Base-by-base conservation (phyloP, 192 early-diverging fungal species). In the Radiomyces spectabilis region DNA sequence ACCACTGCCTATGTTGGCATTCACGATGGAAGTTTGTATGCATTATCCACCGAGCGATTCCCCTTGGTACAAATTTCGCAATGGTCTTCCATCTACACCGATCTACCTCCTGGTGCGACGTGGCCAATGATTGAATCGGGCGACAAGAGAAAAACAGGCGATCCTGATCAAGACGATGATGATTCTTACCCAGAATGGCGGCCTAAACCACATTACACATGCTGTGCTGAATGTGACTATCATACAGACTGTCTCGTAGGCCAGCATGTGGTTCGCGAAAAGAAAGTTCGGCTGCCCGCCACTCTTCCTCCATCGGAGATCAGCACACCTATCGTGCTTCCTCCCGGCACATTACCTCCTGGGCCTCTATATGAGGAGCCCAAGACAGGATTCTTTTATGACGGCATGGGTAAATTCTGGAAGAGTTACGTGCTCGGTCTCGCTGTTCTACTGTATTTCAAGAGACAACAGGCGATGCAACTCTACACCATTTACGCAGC, bases 21-120 rank as follows among this genome's bases (percentile, higher is more conserved):
- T 19, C 61, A 81, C 24, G 65, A 80, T 21, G 85, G 84, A 54
- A 82, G 71, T 19, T 75, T 87, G 10, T 92, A 85, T 71, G 69
- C 83, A 15, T 66, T 92, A 27, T 83, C 86, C 0, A 51, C 66
- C 16, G 74, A 85, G 25, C 79, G 85, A 54, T 87, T 84, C 39
- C 84, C 84, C 9, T 54, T 84, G n/a, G 66, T 79, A 9, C 63
- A 66, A 5, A 55, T 69, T 24, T 72, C 78, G 38, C 53, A 71
- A n/a, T 66, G 55, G 56, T 46, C 63, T 4, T 56, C 50, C 15
- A 37, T 58, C 21, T 65, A 65, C 31, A 65, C 63, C 0, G 55
- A 50, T 1, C 21, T 30, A 31, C 31, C 32, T 9, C 63, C 63
- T 0, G 55, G 63, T 5, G 49, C 50, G 27, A 42, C 19, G 1